Conservation (phyloP, 306 rosid genomes). For the Astragalus glycyphyllos region DNA sequence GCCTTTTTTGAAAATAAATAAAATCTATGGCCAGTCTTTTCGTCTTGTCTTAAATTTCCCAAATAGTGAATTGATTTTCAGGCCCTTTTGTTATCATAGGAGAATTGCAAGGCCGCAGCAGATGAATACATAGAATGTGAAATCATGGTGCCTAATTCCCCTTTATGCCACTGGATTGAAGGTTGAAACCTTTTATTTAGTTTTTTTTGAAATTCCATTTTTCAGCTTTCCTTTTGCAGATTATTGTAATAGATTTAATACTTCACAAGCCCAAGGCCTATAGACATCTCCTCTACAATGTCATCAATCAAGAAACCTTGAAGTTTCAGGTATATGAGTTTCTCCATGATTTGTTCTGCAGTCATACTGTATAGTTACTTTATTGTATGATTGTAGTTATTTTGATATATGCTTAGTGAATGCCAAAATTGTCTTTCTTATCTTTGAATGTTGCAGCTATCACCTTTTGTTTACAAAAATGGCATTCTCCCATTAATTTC, state of each 20-base stretch:
- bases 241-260: constrained; percentile 77
- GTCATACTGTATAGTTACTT: not conserved
- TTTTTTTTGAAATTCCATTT: constrained; percentile 22
- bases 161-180: constrained; percentile 19
- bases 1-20: not conserved
- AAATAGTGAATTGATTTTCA: constrained; percentile 17
- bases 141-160: constrained; percentile 59
- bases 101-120: constrained; percentile 76
- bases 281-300: constrained; percentile 82
- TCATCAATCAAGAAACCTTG: constrained; percentile 53
- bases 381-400: constrained; percentile 17
- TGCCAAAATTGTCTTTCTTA: not conserved
- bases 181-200: constrained; percentile 26
- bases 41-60: not conserved
- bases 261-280: constrained; percentile 86
- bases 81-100: constrained; percentile 48
- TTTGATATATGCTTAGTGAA: not conserved
- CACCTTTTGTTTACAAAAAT: not conserved
- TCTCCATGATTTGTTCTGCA: constrained; percentile 19
- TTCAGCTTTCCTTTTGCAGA: constrained; percentile 47
- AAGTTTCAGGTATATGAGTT: constrained; percentile 59
- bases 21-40: constrained; percentile 1
- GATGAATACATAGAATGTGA: constrained; percentile 91
- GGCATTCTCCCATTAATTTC: constrained; percentile 7
- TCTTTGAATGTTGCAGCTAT: not conserved